These are phyloP conservation scores for Pythium sukuiense DNA, from an alignment of 352 stramenopile species.

Conservation along the genomic window DNA sequence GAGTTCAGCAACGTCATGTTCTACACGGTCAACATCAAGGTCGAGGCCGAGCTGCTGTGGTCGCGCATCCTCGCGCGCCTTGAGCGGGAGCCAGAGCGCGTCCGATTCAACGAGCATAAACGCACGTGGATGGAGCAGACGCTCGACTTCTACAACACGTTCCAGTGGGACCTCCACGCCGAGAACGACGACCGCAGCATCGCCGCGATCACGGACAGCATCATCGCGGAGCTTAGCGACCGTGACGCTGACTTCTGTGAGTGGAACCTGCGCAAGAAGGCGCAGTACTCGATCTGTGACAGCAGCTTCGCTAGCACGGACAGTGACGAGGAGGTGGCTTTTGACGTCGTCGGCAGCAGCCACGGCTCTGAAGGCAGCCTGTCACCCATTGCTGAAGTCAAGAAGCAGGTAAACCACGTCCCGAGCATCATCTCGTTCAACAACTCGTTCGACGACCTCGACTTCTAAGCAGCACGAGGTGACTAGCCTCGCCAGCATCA, in stretches of 20 bases:
- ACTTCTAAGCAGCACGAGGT: slow-evolving; percentile 20
- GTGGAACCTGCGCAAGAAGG: slow-evolving; percentile 61
- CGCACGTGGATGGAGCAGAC: slow-evolving; percentile 84
- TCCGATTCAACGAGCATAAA: slow-evolving; percentile 84
- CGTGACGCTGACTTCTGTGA: slow-evolving; percentile 63
- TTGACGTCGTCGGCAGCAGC: slow-evolving; percentile 29
- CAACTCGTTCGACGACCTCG: slow-evolving; percentile 40
- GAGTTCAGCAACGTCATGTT: slow-evolving; percentile 76
- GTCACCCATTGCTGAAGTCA: slow-evolving; percentile 21
- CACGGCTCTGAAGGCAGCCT: slow-evolving; percentile 14
- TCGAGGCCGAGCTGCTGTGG: slow-evolving; percentile 80
- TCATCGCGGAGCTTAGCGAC: slow-evolving; percentile 46
- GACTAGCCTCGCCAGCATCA: neutral
- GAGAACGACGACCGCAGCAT: slow-evolving; percentile 65
- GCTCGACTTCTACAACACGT: slow-evolving; percentile 76
- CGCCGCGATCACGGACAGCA: slow-evolving; percentile 50
- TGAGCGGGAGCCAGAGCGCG: slow-evolving; percentile 65
- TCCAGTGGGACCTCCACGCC: slow-evolving; percentile 77
- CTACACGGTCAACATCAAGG: slow-evolving; percentile 81
- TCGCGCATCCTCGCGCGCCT: slow-evolving; percentile 66
- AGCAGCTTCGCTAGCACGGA: slow-evolving; percentile 65
- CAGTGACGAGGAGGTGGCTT: slow-evolving; percentile 65
- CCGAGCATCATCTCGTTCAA: slow-evolving; percentile 78
- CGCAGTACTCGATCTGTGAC: slow-evolving; percentile 30
- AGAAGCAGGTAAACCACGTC: slow-evolving; percentile 8